These are phyloP conservation scores for Wickerhamiella brachini DNA, from an alignment of 805 yeast species.

Conservation along the genomic window DNA sequence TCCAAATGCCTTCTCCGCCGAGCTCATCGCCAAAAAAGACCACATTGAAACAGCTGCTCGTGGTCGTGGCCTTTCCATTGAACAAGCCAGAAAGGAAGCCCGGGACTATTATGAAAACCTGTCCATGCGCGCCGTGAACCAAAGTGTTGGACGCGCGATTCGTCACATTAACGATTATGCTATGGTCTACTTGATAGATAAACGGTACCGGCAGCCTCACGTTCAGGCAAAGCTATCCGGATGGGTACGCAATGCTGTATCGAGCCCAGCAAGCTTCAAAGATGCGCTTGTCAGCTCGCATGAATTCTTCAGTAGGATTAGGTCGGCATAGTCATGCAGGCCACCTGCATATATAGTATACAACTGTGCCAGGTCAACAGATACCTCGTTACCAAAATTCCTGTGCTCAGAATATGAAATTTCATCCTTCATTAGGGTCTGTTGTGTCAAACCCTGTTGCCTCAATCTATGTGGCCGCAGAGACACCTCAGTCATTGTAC, in stretches of 20 bases:
- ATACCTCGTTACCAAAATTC: too few relatives aligned
- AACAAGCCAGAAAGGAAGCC: constrained; percentile 30
- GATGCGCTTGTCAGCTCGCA: background rate
- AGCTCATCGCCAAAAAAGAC: constrained; percentile 54
- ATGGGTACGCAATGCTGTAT: constrained; percentile 48
- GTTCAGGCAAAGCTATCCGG: constrained; percentile 51
- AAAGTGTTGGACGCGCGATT: constrained; percentile 84
- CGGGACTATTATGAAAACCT: constrained; percentile 59
- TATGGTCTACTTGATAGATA: constrained; percentile 55
- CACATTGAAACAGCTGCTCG: constrained; percentile 44
- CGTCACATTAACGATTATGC: constrained; percentile 76
- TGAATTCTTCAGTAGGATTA: constrained; percentile 3
- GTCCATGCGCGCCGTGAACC: constrained; percentile 86
- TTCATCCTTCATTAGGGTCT: too few relatives aligned
- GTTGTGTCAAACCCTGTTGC: too few relatives aligned
- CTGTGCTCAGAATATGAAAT: too few relatives aligned
- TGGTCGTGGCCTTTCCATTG: constrained; percentile 33
- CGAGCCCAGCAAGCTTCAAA: background rate
- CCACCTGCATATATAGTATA: background rate
- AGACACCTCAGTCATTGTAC: background rate
- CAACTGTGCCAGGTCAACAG: background rate
- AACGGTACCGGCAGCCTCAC: constrained; percentile 34
- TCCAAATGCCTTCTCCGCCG: constrained; percentile 76
- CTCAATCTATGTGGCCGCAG: too few relatives aligned
- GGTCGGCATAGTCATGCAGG: background rate